Conservation (phyloP, 1,139 yeast genomes). For the Casaregolazyma suthepensis region DNA sequence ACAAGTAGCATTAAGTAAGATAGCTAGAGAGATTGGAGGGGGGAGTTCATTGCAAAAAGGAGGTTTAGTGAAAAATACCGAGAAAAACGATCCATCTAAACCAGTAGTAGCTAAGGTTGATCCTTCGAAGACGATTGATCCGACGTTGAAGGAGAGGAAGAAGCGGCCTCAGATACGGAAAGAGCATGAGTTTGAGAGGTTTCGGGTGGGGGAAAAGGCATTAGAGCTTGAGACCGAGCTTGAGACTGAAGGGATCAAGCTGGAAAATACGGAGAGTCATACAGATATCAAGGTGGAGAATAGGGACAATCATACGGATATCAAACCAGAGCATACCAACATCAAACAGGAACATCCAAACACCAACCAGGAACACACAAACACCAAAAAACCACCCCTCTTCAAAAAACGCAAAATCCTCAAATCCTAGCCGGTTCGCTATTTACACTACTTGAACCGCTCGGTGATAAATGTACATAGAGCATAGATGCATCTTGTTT, state of each 20-base stretch:
- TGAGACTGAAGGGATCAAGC: slow-evolving; percentile 3
- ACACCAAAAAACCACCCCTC: slow-evolving; percentile 11
- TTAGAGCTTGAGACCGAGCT: slow-evolving; percentile 1
- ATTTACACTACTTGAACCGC: slow-evolving; percentile 3
- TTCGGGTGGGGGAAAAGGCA: slow-evolving; percentile 13
- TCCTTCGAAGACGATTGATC: slow-evolving; percentile 6
- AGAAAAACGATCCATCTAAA: background rate
- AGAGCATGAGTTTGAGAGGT: slow-evolving; percentile 6
- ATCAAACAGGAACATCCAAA: background rate
- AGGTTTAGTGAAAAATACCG: background rate
- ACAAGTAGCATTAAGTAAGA: slow-evolving; percentile 20
- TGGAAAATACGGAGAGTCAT: slow-evolving; percentile 7
- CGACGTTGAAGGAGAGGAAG: background rate
- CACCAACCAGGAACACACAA: background rate
- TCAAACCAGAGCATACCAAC: background rate
- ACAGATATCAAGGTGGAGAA: background rate
- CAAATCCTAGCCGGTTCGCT: background rate
- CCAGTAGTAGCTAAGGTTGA: slow-evolving; percentile 6
- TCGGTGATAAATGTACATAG: slow-evolving; percentile 3
- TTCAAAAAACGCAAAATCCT: slow-evolving; percentile 22
- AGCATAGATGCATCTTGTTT: background rate
- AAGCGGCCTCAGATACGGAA: background rate
- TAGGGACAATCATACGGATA: background rate
- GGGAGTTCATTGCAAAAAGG: background rate
- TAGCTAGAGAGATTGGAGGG: slow-evolving; percentile 17